Conservation (phyloP, 2,329 filamentous ascomycete species). For the Colletotrichum siamense region DNA sequence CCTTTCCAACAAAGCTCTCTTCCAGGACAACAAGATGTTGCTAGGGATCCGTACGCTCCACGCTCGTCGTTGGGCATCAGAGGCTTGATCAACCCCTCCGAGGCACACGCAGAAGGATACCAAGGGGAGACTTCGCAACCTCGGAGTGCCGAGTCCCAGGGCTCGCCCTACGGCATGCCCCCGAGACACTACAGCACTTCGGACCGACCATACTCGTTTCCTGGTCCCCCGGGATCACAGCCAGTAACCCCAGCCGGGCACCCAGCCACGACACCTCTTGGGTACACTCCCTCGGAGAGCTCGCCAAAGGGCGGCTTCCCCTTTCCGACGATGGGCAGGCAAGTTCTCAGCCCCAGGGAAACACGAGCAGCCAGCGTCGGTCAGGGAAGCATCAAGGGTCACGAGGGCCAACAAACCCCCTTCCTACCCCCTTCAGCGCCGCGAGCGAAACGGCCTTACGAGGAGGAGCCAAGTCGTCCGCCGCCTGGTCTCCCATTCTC, state of each 20-base stretch:
- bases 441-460: conserved; percentile 13
- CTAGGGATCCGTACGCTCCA: not conserved
- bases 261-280: conserved; percentile 28
- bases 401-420: conserved; percentile 28
- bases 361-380: conserved; percentile 34
- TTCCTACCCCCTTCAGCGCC: conserved; percentile 30
- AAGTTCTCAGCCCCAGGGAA: conserved; percentile 35
- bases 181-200: conserved; percentile 26
- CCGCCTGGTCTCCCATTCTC: conserved; percentile 6
- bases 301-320: conserved; percentile 35
- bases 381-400: conserved; percentile 29
- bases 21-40: conserved; percentile 26
- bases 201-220: conserved; percentile 24
- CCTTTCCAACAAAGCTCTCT: conserved; percentile 18
- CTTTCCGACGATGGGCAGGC: conserved; percentile 34
- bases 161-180: conserved; percentile 23
- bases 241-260: conserved; percentile 34
- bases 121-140: conserved; percentile 23
- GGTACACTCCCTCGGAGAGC: conserved; percentile 35
- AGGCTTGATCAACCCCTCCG: conserved; percentile 43
- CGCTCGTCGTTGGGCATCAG: conserved; percentile 37
- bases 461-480: not conserved
- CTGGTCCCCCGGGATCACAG: conserved; percentile 35
- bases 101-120: conserved; percentile 27
- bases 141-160: conserved; percentile 25